Evolutionary conservation across 352 stramenopile species (phyloP).

Genomic region (Peronospora destructor): DNA sequence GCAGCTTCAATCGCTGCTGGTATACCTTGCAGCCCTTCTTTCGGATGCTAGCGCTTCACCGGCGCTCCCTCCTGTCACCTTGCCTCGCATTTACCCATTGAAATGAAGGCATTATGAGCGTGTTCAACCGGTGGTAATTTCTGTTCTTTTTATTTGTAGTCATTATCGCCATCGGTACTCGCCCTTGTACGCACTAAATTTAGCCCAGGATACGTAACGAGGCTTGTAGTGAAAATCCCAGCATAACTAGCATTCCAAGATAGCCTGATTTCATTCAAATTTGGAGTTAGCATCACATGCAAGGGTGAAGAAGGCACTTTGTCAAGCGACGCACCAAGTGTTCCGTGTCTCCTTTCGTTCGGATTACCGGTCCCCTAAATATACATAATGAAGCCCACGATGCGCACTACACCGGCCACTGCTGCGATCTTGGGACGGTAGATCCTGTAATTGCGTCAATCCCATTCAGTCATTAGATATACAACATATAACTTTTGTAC

Average conservation of each 20-base stretch:
- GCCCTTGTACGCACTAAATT: constrained; percentile 20
- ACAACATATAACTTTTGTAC: background rate
- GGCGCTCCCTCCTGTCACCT: constrained; percentile 15
- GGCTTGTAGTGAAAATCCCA: constrained; percentile 26
- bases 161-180: too few species aligned
- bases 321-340: constrained; percentile 26
- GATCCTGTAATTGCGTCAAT: constrained; percentile 20
- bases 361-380: constrained; percentile 34
- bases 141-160: constrained; percentile 1
- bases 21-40: constrained; percentile 19
- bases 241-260: constrained; percentile 22
- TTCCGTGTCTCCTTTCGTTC: constrained; percentile 29
- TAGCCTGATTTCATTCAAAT: constrained; percentile 12
- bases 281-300: background rate
- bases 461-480: constrained; percentile 3
- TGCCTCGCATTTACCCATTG: constrained; percentile 27
- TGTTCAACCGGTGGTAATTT: constrained; percentile 11
- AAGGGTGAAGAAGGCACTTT: background rate
- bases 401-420: constrained; percentile 27
- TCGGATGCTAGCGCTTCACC: constrained; percentile 20
- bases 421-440: constrained; percentile 38
- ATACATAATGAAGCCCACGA: constrained; percentile 42
- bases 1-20: constrained; percentile 29
- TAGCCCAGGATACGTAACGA: constrained; percentile 23
- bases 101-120: constrained; percentile 23